phyloP scores from a whole-genome alignment of 2,329 filamentous ascomycete genomes.

The Basipetospora sp. region DNA sequence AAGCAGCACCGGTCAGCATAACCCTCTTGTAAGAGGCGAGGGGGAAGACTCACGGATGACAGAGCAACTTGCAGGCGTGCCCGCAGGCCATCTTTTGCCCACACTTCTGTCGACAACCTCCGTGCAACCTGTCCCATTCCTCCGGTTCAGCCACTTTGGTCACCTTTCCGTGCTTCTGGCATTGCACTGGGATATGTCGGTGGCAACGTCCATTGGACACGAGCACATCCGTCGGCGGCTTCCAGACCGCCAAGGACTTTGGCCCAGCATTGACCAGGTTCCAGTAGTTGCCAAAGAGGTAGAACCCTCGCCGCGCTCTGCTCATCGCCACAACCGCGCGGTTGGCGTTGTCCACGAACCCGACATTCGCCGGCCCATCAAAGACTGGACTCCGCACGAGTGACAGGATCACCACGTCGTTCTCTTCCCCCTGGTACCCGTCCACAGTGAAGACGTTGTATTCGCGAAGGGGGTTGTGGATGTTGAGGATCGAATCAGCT shows the following conservation, averaged over 20 bases:
- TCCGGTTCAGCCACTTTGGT: slow-evolving; percentile 36
- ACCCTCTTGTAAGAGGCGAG: neutral
- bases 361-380: slow-evolving; percentile 33
- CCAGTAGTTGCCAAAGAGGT: slow-evolving; percentile 65
- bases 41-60: slow-evolving; percentile 5
- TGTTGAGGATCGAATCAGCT: slow-evolving; percentile 13
- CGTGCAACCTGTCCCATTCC: slow-evolving; percentile 30
- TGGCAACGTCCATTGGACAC: slow-evolving; percentile 29
- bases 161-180: slow-evolving; percentile 40
- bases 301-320: slow-evolving; percentile 64
- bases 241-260: slow-evolving; percentile 27
- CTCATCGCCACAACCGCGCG: slow-evolving; percentile 45
- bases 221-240: neutral
- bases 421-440: slow-evolving; percentile 83
- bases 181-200: slow-evolving; percentile 47
- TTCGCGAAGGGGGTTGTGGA: slow-evolving; percentile 17
- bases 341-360: slow-evolving; percentile 55
- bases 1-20: neutral
- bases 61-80: slow-evolving; percentile 5
- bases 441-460: slow-evolving; percentile 66
- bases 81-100: slow-evolving; percentile 4
- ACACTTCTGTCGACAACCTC: slow-evolving; percentile 6
- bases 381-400: slow-evolving; percentile 55
- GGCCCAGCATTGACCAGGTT: slow-evolving; percentile 31
- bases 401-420: slow-evolving; percentile 67